Evolutionary conservation across 2,329 filamentous ascomycete genomes (phyloP).

Genomic region (Diaporthe velutina): DNA sequence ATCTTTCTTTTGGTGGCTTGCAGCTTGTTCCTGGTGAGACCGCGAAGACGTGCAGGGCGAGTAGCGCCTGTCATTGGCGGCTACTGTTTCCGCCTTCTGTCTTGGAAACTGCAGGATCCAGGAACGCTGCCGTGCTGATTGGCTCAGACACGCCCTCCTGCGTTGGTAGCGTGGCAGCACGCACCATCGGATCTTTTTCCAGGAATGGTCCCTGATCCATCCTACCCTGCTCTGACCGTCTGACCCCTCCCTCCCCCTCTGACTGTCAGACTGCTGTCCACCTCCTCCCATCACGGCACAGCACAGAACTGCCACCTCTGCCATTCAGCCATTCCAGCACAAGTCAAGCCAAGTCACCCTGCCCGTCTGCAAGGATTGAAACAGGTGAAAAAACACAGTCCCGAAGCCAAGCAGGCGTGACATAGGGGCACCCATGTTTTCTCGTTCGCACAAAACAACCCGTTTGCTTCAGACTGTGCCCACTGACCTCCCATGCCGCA

Average conservation of each 20-base stretch:
- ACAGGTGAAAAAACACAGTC: neutral
- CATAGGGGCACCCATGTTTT: constrained; percentile 12
- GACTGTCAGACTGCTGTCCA: neutral
- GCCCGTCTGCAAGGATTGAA: constrained; percentile 18
- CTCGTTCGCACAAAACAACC: constrained; percentile 20
- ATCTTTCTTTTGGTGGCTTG: neutral
- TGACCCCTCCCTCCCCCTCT: neutral
- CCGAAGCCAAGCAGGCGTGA: neutral
- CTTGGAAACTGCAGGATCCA: constrained; percentile 27
- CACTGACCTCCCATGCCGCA: constrained; percentile 18
- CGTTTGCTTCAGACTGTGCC: constrained; percentile 22
- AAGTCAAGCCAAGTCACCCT: neutral
- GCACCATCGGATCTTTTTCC: constrained; percentile 24
- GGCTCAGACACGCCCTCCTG: constrained; percentile 23
- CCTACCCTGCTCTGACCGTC: neutral
- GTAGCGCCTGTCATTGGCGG: constrained; percentile 32
- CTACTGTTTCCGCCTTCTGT: constrained; percentile 23
- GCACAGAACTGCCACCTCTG: neutral
- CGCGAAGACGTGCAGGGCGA: neutral
- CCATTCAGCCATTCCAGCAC: neutral
- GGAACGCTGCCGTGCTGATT: constrained; percentile 17
- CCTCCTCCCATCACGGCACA: neutral
- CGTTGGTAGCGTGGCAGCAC: constrained; percentile 24
- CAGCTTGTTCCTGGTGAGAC: constrained; percentile 6
- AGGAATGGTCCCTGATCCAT: constrained; percentile 22